Evolutionary conservation across 2,329 filamentous ascomycete species (phyloP), one percentile per base, ranked within the genome.

Genomic region (Diaporthe sp.): DNA sequence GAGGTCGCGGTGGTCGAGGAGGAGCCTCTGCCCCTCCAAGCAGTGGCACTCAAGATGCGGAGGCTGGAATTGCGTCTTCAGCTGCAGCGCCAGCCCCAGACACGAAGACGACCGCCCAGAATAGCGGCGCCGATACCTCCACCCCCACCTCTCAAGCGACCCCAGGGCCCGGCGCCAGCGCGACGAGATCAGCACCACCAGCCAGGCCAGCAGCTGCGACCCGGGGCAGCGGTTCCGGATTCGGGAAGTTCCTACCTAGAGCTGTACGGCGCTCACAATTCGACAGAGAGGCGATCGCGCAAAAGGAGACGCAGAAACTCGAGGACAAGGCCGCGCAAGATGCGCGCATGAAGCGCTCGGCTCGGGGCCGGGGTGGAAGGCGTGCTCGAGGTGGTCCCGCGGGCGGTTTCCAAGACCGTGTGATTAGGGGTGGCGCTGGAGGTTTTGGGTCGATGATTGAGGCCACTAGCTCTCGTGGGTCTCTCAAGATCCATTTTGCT

Each of bases 281-380:
- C 59, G 85, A 81, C 79, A 83, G 79, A 74, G 81, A 78, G 70
- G 83, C 79, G 74, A 80, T 80, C 50, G 85, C 77, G 73, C 82
- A 79, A 77, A 83, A 81, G 78, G 84, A 78, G 76, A 75, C 77
- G 42, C 78, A 75, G 59, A 79, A 81, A 65, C 78, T 80, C 27
- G 78, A 78, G 44, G 77, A 79, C 68, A 80, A 79, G 51, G 78
- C 78, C 30, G 81, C 79, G 1, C 80, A 81, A 27, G 82, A 84
- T 39, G 81, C 80, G 6, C 78, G 78, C 8, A 73, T 76, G 51
- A 69, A 73, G 32, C 66, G 71, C 9, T 68, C 65, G 5, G 75
- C 78, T 4, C 79, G 79, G 4, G 78, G 76, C 35, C 79, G 79
- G 13, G 79, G 77, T 19, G 78, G 79, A 6, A 76, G 81, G 6